These are phyloP conservation scores for Vicia villosa DNA, from an alignment of 306 rosid species.

Conservation along the genomic window DNA sequence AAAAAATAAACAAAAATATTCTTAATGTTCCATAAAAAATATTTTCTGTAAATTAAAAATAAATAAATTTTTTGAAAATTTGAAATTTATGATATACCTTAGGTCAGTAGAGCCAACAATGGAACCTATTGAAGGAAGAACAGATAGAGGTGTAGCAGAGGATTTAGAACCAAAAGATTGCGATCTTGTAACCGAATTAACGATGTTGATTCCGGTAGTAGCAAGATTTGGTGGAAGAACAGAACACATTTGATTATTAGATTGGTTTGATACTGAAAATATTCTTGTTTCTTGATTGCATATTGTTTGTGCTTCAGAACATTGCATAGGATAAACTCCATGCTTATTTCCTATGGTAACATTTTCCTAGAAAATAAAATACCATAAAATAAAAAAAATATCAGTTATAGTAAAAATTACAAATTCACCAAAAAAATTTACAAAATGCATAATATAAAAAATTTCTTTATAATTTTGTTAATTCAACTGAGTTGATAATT, in stretches of 20 bases:
- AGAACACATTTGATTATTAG: slow-evolving; percentile 47
- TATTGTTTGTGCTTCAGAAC: slow-evolving; percentile 41
- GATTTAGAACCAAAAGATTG: slow-evolving; percentile 52
- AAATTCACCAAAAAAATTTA: too few species aligned
- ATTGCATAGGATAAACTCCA: slow-evolving; percentile 53
- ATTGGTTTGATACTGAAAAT: slow-evolving; percentile 56
- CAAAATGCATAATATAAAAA: not conserved
- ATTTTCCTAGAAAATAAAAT: slow-evolving; percentile 54
- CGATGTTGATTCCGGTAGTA: slow-evolving; percentile 40
- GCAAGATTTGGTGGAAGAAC: slow-evolving; percentile 54
- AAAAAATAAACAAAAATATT: slow-evolving; percentile 3
- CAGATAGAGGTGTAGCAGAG: slow-evolving; percentile 49
- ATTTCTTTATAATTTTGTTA: too few species aligned
- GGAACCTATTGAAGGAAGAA: slow-evolving; percentile 51
- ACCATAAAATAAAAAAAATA: slow-evolving; percentile 8
- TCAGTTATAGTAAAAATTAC: slow-evolving; percentile 20
- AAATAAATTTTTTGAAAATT: not conserved
- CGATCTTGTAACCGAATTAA: slow-evolving; percentile 49
- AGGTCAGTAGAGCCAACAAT: slow-evolving; percentile 77
- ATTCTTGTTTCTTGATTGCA: slow-evolving; percentile 51
- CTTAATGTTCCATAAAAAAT: not conserved
- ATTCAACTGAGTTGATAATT: too few species aligned
- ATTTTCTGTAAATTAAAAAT: not conserved
- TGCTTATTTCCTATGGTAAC: slow-evolving; percentile 49
- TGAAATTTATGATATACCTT: slow-evolving; percentile 51